Conservation (phyloP, 148 eudicot genomes). For the Limonium bicolor region DNA sequence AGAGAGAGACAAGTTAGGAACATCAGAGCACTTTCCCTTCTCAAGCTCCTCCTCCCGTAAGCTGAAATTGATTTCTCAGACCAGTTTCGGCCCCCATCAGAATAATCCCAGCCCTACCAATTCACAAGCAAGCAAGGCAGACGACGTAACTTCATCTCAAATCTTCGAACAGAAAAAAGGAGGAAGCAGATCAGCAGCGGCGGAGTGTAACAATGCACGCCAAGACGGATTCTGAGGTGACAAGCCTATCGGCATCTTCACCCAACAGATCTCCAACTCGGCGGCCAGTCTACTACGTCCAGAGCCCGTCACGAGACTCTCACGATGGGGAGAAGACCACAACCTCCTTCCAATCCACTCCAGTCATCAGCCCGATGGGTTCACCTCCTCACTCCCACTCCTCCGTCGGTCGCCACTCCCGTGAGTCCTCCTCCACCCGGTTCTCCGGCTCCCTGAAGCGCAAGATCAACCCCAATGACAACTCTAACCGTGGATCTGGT, state of each 20-base stretch:
- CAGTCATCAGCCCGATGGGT: constrained; percentile 48
- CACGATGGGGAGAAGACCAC: constrained; percentile 75
- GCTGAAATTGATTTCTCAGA: too few species aligned
- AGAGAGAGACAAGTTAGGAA: too few species aligned
- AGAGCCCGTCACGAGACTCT: constrained; percentile 70
- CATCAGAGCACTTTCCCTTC: too few species aligned
- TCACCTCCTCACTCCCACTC: constrained; percentile 79
- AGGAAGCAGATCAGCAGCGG: too few species aligned
- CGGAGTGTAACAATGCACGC: constrained; percentile 47
- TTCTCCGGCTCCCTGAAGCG: constrained; percentile 67
- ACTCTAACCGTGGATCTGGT: constrained; percentile 14
- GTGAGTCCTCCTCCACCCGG: constrained; percentile 66
- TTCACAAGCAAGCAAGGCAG: too few species aligned
- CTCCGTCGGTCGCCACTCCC: constrained; percentile 70
- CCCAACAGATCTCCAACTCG: constrained; percentile 42
- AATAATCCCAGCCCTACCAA: too few species aligned
- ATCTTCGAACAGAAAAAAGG: too few species aligned
- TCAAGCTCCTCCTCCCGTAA: too few species aligned
- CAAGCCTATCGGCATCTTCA: constrained; percentile 66
- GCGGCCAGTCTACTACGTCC: constrained; percentile 69
- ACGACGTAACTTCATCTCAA: too few species aligned
- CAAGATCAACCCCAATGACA: constrained; percentile 40
- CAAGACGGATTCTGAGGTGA: constrained; percentile 80
- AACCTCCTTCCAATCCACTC: constrained; percentile 71
- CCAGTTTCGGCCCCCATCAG: too few species aligned